Evolutionary conservation across 1,139 yeast species (phyloP).

Genomic region (Lodderomyces metapsilosis): DNA sequence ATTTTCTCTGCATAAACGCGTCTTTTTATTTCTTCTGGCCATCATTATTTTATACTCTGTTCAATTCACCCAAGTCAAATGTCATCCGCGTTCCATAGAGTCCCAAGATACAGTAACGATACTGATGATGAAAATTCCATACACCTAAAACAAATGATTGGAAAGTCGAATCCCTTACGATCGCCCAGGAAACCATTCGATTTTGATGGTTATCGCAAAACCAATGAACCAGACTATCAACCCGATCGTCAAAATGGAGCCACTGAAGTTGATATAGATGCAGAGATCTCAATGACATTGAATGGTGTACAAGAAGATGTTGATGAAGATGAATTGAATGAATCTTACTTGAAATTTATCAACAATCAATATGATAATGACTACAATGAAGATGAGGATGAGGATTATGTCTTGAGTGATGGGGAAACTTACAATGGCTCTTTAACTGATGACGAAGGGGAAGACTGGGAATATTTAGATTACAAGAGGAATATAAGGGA

Average conservation of each 20-base stretch:
- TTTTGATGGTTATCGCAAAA: conserved; percentile 8
- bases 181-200: conserved; percentile 3
- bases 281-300: conserved; percentile 7
- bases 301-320: conserved; percentile 8
- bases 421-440: conserved; percentile 11
- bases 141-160: conserved; percentile 37
- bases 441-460: conserved; percentile 5
- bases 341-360: conserved; percentile 9
- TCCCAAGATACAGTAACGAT: conserved; percentile 40
- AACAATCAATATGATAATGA: conserved; percentile 10
- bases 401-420: conserved; percentile 13
- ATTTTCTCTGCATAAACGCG: too few species aligned
- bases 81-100: conserved; percentile 14
- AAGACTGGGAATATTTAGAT: conserved; percentile 3
- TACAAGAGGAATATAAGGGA: conserved; percentile 1
- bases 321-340: conserved; percentile 12
- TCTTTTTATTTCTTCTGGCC: too few species aligned
- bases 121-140: conserved; percentile 47
- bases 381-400: conserved; percentile 10
- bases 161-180: conserved; percentile 38
- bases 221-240: background rate
- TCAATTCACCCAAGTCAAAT: too few species aligned
- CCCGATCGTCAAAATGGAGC: background rate
- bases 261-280: conserved; percentile 3
- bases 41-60: too few species aligned